Conservation (phyloP, 352 stramenopile genomes). For the Phytophthora fragariaefolia region DNA sequence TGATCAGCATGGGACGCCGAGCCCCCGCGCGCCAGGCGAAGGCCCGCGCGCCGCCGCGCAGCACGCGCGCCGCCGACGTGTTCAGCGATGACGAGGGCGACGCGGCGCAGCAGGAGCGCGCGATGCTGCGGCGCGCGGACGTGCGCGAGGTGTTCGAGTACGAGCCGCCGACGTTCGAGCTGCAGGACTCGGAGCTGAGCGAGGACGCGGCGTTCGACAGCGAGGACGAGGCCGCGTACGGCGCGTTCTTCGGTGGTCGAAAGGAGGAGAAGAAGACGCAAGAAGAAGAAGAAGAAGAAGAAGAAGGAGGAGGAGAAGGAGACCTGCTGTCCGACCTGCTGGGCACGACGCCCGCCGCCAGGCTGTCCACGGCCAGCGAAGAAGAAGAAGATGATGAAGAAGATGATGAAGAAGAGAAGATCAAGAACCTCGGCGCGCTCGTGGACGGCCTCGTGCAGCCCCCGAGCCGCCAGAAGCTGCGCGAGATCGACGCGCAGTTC, state of each 20-base stretch:
- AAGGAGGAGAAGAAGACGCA: slow-evolving; percentile 11
- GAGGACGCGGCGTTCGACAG: slow-evolving; percentile 95
- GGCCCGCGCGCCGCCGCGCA: too few species aligned
- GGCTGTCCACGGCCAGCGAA: slow-evolving; percentile 57
- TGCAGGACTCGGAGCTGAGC: slow-evolving; percentile 94
- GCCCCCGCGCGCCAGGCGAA: slow-evolving; percentile 26
- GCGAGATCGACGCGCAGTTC: slow-evolving; percentile 60
- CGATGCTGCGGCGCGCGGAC: slow-evolving; percentile 73
- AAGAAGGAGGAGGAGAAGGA: slow-evolving; percentile 61
- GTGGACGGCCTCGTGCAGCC: slow-evolving; percentile 59
- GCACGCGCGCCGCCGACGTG: slow-evolving; percentile 51
- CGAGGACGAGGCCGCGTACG: slow-evolving; percentile 92
- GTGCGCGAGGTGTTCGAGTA: slow-evolving; percentile 87
- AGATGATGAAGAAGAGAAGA: slow-evolving; percentile 50
- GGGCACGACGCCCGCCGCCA: slow-evolving; percentile 55
- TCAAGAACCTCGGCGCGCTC: slow-evolving; percentile 54
- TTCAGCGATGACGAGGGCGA: slow-evolving; percentile 86
- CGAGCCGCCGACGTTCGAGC: slow-evolving; percentile 75
- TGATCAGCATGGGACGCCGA: slow-evolving; percentile 31
- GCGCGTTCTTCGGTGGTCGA: slow-evolving; percentile 83
- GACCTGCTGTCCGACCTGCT: slow-evolving; percentile 83
- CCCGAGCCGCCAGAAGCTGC: slow-evolving; percentile 58
- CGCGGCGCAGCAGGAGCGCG: slow-evolving; percentile 52
- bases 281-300: slow-evolving; percentile 49
- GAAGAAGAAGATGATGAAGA: slow-evolving; percentile 48